These are phyloP conservation scores for Pachyrhizus erosus DNA, from an alignment of 306 rosid species.

Conservation along the genomic window DNA sequence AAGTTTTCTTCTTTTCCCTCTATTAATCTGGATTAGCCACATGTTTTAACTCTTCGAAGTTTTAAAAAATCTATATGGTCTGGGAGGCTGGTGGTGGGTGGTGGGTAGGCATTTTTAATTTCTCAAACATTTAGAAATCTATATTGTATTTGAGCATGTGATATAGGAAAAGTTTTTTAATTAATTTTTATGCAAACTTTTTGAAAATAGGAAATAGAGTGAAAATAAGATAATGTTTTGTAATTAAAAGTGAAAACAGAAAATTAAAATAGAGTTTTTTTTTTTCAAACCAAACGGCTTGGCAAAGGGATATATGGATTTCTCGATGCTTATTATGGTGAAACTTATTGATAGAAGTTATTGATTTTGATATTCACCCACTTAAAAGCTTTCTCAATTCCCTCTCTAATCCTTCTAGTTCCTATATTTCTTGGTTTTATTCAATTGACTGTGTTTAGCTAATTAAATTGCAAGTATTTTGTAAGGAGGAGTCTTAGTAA, in stretches of 20 bases:
- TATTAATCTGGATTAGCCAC: background rate
- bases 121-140: too few species aligned
- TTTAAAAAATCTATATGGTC: too few species aligned
- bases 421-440: background rate
- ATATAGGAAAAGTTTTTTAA: too few species aligned
- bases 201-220: background rate
- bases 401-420: background rate
- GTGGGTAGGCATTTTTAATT: too few species aligned
- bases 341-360: background rate
- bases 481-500: too few species aligned
- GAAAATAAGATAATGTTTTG: background rate
- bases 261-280: background rate
- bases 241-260: background rate
- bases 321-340: background rate
- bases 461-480: too few species aligned
- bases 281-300: too few species aligned
- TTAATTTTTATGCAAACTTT: too few species aligned
- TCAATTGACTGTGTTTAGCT: background rate
- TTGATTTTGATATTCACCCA: background rate
- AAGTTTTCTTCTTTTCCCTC: conserved; percentile 17
- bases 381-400: background rate
- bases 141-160: too few species aligned
- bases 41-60: background rate
- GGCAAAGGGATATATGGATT: background rate
- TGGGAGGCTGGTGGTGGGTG: too few species aligned